phyloP scores from a whole-genome alignment of 2,329 filamentous ascomycete species.

The Microsporum ferrugineum region DNA sequence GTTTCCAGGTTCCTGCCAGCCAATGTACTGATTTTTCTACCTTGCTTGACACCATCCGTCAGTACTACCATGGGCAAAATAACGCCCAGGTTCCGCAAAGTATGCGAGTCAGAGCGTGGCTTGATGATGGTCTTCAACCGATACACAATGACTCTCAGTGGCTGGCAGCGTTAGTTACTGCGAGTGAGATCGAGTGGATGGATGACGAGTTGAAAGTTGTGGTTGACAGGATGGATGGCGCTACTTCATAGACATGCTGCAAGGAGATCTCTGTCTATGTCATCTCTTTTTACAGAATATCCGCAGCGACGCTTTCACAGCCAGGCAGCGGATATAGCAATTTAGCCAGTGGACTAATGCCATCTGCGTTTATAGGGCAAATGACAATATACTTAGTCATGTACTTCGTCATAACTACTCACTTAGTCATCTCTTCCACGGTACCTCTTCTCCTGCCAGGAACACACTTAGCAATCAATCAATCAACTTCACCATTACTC shows the following conservation, averaged over 20 bases:
- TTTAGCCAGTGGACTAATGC: no score
- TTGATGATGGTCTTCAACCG: slow-evolving; percentile 32
- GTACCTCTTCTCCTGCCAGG: no score
- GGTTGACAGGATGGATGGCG: slow-evolving; percentile 24
- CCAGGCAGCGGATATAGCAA: no score
- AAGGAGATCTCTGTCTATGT: no score
- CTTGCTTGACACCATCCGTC: slow-evolving; percentile 23
- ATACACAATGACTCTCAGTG: slow-evolving; percentile 34
- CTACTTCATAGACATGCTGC: background rate
- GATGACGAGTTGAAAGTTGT: slow-evolving; percentile 35
- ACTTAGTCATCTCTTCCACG: no score
- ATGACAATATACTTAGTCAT: no score
- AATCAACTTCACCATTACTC: no score
- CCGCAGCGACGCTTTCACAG: no score
- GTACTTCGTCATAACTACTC: no score
- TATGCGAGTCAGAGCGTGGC: slow-evolving; percentile 28
- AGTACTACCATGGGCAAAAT: slow-evolving; percentile 16
- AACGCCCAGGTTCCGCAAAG: slow-evolving; percentile 5
- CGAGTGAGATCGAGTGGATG: slow-evolving; percentile 38
- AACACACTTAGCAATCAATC: no score
- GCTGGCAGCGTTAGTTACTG: slow-evolving; percentile 34
- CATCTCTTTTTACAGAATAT: no score
- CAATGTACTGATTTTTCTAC: slow-evolving; percentile 24
- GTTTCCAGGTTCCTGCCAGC: slow-evolving; percentile 23
- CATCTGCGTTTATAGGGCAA: no score